Evolutionary conservation across 495 filamentous ascomycete genomes (phyloP).

Genomic region (Acidiella bohemica): DNA sequence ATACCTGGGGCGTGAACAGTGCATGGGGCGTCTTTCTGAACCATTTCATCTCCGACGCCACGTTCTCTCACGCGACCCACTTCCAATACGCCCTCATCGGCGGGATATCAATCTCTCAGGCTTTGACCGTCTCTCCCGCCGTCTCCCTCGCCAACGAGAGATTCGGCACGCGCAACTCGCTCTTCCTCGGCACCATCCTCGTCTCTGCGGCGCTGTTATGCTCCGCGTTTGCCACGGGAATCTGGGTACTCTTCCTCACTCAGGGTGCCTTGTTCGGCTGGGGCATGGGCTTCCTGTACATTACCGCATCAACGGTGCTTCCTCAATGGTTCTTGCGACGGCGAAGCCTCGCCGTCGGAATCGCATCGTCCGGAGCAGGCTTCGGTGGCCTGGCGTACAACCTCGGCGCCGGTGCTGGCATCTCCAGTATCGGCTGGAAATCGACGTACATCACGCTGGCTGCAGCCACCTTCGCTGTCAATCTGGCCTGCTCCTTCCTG

Average conservation of each 20-base stretch:
- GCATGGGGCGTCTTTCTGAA: constrained; percentile 36
- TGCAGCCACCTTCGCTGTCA: constrained; percentile 52
- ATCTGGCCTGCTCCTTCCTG: constrained; percentile 40
- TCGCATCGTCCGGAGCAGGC: constrained; percentile 56
- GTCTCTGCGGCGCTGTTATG: no score
- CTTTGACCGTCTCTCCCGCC: no score
- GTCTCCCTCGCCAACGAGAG: no score
- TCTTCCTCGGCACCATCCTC: no score
- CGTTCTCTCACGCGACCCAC: constrained; percentile 29
- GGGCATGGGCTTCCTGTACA: constrained; percentile 64
- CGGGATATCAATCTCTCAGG: constrained; percentile 37
- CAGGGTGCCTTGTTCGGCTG: constrained; percentile 66
- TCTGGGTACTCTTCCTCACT: constrained; percentile 49
- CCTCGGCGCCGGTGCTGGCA: constrained; percentile 41
- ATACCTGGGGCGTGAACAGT: constrained; percentile 2
- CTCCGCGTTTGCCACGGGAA: constrained; percentile 33
- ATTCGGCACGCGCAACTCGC: no score
- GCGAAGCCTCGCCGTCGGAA: constrained; percentile 58
- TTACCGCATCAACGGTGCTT: constrained; percentile 50
- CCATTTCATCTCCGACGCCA: constrained; percentile 31
- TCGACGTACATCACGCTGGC: constrained; percentile 41
- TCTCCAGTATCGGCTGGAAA: no score
- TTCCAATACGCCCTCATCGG: constrained; percentile 40
- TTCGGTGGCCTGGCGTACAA: constrained; percentile 52
- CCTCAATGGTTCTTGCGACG: constrained; percentile 66